Evolutionary conservation across 2,329 filamentous ascomycete species (phyloP).

Genomic region (Fusarium redolens): DNA sequence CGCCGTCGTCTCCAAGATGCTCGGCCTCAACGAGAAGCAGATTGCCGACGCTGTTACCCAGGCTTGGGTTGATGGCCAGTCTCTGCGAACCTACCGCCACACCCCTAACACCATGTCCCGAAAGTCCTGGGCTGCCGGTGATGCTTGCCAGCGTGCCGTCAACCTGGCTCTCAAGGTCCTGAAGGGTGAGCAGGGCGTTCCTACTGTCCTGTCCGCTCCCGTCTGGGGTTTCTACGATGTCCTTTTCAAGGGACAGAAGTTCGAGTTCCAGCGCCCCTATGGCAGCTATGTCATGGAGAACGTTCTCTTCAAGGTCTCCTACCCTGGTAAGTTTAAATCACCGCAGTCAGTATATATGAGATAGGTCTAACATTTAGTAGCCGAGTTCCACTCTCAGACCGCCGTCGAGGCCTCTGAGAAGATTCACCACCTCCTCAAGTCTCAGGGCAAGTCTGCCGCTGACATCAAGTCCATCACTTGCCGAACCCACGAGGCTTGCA

Average conservation of each 20-base stretch:
- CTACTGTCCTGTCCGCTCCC: slow-evolving; percentile 91
- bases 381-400: slow-evolving; percentile 98
- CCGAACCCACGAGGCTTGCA: slow-evolving; percentile 97
- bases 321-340: slow-evolving; percentile 74
- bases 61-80: slow-evolving; percentile 97
- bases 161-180: slow-evolving; percentile 91
- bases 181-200: slow-evolving; percentile 90
- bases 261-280: slow-evolving; percentile 95
- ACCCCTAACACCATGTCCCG: slow-evolving; percentile 99
- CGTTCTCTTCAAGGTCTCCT: slow-evolving; percentile 99
- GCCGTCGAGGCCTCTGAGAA: slow-evolving; percentile 94
- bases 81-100: slow-evolving; percentile 95
- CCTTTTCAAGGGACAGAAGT: slow-evolving; percentile 94
- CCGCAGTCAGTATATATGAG: not conserved
- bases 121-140: slow-evolving; percentile 98
- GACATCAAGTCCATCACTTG: slow-evolving; percentile 95
- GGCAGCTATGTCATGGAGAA: slow-evolving; percentile 99
- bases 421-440: slow-evolving; percentile 84
- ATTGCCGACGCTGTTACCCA: slow-evolving; percentile 96
- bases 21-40: slow-evolving; percentile 88
- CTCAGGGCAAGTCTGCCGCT: slow-evolving; percentile 87
- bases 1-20: slow-evolving; percentile 94
- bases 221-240: slow-evolving; percentile 99
- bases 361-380: slow-evolving; percentile 50
- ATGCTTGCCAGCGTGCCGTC: slow-evolving; percentile 95